Conservation (phyloP, 1,139 yeast genomes). For the Yamadazyma taylorii region DNA sequence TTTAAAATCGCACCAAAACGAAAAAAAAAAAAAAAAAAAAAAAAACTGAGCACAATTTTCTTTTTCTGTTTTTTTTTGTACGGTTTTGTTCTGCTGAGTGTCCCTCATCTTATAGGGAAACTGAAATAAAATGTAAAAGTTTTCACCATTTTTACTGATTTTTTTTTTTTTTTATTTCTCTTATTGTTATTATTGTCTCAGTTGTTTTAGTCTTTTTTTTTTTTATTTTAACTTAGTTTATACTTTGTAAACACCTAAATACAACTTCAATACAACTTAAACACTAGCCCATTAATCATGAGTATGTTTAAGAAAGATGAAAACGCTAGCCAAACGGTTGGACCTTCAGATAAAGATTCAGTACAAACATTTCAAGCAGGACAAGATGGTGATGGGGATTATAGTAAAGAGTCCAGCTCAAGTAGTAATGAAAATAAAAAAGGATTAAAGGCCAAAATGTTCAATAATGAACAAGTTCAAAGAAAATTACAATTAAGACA, state of each 20-base stretch:
- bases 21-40: no score
- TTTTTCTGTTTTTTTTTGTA: no score
- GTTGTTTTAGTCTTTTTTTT: no score
- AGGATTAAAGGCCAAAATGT: background rate
- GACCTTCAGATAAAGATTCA: background rate
- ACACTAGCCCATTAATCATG: no score
- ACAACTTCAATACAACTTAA: no score
- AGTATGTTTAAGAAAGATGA: constrained; percentile 1
- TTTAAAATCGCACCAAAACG: no score
- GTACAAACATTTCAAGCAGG: background rate
- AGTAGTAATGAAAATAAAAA: background rate
- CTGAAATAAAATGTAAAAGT: background rate
- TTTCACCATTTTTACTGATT: constrained; percentile 1
- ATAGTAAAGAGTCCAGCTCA: background rate
- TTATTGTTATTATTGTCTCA: no score
- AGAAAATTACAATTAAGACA: constrained; percentile 23
- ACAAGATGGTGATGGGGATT: constrained; percentile 1
- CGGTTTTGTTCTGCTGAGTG: no score
- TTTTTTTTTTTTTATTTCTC: background rate
- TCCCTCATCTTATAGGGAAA: no score
- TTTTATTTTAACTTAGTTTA: no score
- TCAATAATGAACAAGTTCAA: constrained; percentile 11
- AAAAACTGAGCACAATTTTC: no score
- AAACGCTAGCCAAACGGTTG: background rate
- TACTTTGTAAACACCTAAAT: no score